Percentiles rank a stretch among this genome's conserved stretches.
phyloP scores from a whole-genome alignment of 2,329 filamentous ascomycete species.

The Xylaria sp. region DNA sequence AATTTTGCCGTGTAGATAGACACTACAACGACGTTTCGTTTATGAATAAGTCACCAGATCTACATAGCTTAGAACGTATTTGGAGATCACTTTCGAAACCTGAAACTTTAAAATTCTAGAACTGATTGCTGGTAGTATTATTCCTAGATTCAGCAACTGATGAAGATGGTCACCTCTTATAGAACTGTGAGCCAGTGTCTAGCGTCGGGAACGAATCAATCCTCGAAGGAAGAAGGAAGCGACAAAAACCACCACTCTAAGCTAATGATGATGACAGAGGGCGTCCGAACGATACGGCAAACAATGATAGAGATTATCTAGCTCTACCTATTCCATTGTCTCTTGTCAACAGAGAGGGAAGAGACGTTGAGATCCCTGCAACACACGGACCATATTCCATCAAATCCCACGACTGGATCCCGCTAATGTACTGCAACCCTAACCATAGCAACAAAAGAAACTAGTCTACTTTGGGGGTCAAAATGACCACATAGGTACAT shows the following conservation, averaged over 20 bases:
- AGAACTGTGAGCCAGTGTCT: neutral
- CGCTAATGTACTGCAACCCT: constrained; percentile 30
- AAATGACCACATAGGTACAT: neutral
- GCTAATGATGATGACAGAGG: neutral
- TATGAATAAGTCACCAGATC: neutral
- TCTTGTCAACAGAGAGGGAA: constrained; percentile 12
- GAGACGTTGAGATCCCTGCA: constrained; percentile 25
- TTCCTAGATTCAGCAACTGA: neutral
- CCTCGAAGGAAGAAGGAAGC: neutral
- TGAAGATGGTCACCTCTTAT: neutral
- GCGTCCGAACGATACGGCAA: neutral
- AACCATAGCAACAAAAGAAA: neutral
- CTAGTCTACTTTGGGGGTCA: neutral
- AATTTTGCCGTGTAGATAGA: neutral
- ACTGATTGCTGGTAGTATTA: neutral
- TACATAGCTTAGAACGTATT: neutral
- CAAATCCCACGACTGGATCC: constrained; percentile 6
- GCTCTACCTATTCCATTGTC: constrained; percentile 11
- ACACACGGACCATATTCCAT: constrained; percentile 32
- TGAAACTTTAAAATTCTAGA: neutral
- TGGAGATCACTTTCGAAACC: neutral
- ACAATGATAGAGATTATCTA: neutral
- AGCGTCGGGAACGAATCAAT: neutral
- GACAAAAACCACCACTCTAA: neutral
- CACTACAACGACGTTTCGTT: neutral